Evolutionary conservation across 257 asterid genomes (phyloP).

Genomic region (Anisodus acutangulus): DNA sequence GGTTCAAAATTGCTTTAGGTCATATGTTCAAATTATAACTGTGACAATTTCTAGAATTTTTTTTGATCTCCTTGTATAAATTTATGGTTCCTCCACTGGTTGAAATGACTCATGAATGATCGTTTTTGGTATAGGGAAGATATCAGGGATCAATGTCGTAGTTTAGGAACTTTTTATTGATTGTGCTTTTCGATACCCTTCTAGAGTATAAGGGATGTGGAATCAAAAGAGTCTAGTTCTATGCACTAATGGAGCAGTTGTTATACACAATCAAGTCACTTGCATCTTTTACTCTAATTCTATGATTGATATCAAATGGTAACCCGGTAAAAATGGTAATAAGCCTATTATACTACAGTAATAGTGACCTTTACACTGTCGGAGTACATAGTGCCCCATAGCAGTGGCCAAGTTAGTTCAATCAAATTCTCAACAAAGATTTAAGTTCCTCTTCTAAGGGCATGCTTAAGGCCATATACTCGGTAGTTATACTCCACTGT

Average conservation of each 20-base stretch:
- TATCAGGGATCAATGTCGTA: neutral
- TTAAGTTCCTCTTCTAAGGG: neutral
- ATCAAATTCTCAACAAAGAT: neutral
- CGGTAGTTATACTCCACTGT: neutral
- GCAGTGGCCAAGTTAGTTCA: neutral
- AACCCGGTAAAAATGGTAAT: neutral
- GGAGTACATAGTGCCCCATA: neutral
- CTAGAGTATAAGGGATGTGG: neutral
- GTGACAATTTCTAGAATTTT: too few species aligned
- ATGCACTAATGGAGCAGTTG: too few species aligned
- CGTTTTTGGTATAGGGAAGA: neutral
- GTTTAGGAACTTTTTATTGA: neutral
- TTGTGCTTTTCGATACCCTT: neutral
- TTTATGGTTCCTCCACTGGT: neutral
- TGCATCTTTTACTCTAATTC: too few species aligned
- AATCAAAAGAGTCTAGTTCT: too few species aligned
- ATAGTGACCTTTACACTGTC: neutral
- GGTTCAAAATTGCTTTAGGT: too few species aligned
- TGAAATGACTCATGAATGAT: neutral
- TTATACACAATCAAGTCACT: too few species aligned
- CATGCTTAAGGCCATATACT: neutral
- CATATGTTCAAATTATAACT: too few species aligned
- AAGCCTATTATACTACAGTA: neutral
- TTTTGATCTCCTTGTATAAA: too few species aligned
- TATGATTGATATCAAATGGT: neutral